Conservation (phyloP, 1,284 basidiomycete genomes). For the Gomphus sp. region DNA sequence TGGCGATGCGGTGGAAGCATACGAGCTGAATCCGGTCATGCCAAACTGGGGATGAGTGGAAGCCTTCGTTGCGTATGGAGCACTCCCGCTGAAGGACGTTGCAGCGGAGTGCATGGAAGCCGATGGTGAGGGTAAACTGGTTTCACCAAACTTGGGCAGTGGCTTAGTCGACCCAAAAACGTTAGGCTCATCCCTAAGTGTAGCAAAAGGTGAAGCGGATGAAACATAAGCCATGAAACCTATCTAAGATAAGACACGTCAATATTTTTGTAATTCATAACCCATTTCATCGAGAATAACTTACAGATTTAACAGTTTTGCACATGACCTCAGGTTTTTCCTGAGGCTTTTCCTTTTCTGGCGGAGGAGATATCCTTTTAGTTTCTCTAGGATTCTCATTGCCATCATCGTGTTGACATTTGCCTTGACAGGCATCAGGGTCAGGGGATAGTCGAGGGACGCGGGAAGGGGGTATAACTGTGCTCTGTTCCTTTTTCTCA, state of each 20-base stretch:
- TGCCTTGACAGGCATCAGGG: constrained; percentile 17
- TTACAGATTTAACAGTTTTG: constrained; percentile 38
- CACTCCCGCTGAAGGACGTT: constrained; percentile 18
- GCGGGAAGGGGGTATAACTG: not conserved
- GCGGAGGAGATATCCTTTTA: constrained; percentile 61
- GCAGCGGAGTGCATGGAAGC: constrained; percentile 9
- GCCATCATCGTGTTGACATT: constrained; percentile 44
- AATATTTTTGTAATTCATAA: not conserved
- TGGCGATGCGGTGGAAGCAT: no score
- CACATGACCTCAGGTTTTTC: constrained; percentile 17
- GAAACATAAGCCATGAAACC: constrained; percentile 73
- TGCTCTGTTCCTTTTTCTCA: not conserved
- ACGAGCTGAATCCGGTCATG: constrained; percentile 28
- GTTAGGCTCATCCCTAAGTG: constrained; percentile 51
- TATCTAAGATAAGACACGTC: constrained; percentile 23
- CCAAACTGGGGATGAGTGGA: constrained; percentile 32
- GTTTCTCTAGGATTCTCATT: constrained; percentile 51
- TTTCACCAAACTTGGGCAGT: constrained; percentile 10
- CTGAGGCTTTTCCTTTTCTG: constrained; percentile 29
- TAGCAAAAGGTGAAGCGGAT: constrained; percentile 56
- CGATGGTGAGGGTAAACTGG: constrained; percentile 4
- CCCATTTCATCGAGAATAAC: constrained; percentile 16
- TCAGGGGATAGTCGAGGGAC: constrained; percentile 1
- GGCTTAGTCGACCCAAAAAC: constrained; percentile 40
- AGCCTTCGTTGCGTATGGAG: constrained; percentile 18